Evolutionary conservation across 257 asterid genomes (phyloP), one percentile per base, ranked within the genome.

Genomic region (Lycium ferocissimum): DNA sequence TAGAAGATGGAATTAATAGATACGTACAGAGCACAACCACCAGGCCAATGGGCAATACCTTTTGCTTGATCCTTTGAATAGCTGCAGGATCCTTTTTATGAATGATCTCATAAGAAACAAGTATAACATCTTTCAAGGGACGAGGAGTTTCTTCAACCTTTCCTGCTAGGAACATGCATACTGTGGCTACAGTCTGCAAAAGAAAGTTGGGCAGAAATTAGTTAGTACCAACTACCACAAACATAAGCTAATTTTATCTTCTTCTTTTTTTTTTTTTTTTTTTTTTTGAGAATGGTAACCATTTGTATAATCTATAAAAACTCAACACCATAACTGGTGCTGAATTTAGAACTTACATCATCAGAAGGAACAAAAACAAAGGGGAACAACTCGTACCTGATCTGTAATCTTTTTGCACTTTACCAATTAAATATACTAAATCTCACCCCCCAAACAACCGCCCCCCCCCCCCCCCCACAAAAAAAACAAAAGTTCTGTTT

Each of bases 111-210:
- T 95, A 94, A 10, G 99, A 97, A 73, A 95, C 97, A 38, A 92
- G 87, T 86, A 97, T 97, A 14, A 95, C 98, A 89, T 97, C 98
- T 88, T 92, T 95, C 70, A 97, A 88, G 79, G 98, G 97, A 61
- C 97, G 99, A 61, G 98, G 99, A 84, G 99, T 95, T 93, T 97
- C 99, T 91, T 97, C 99, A 85, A 97, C 99, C 92, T 97, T 97
- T 54, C 98, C 98, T 33, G 99, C 98, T n/a, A 97, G 94, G 89
- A 97, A 97, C 99, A 97, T 97, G 47, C 99, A 97, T n/a, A 94
- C 98, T 4, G 97, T 97, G 76, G 99, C 98, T 83, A 97, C 90
- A 10, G 91, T 93, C 99, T 95, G 91, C 92, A 84, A 81, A 84
- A 80, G 18, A 57, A 79, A 79, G 83, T 18, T 89, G 33, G 84